phyloP scores from a whole-genome alignment of 768 basidiomycete genomes.

The Boletus rex-veris region DNA sequence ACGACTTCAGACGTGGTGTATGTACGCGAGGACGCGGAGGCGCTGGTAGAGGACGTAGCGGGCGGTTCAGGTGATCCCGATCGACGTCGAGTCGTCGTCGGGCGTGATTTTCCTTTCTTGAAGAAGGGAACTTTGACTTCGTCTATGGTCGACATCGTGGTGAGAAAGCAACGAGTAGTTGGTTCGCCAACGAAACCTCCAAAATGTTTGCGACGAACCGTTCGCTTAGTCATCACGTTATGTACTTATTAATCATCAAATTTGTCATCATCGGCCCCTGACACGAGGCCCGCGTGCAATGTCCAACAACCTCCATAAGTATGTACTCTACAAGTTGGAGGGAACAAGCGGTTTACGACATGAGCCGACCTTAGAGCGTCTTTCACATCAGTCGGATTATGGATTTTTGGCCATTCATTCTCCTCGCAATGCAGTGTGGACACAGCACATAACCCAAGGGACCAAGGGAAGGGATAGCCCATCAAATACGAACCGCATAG shows the following conservation, averaged over 20 bases:
- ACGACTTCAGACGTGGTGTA: constrained; percentile 58
- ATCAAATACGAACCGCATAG: background rate
- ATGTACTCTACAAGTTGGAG: background rate
- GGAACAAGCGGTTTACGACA: background rate
- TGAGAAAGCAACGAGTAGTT: background rate
- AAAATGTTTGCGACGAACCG: background rate
- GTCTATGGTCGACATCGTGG: constrained; percentile 32
- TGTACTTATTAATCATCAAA: constrained; percentile 1
- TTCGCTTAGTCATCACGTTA: constrained; percentile 16
- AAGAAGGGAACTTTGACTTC: constrained; percentile 76
- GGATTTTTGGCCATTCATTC: background rate
- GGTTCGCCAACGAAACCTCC: background rate
- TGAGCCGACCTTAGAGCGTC: background rate
- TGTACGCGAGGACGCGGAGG: constrained; percentile 27
- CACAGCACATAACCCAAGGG: background rate
- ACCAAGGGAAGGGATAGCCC: background rate
- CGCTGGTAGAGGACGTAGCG: constrained; percentile 12
- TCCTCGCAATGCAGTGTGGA: background rate
- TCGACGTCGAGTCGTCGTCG: constrained; percentile 71
- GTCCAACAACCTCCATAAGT: too few species aligned
- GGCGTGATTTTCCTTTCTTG: constrained; percentile 79
- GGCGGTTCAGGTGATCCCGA: constrained; percentile 57
- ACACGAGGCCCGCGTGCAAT: background rate
- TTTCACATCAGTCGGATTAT: background rate
- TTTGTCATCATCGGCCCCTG: constrained; percentile 15